Evolutionary conservation across 2,329 filamentous ascomycete genomes (phyloP).

Genomic region (Diaporthe caulivora): DNA sequence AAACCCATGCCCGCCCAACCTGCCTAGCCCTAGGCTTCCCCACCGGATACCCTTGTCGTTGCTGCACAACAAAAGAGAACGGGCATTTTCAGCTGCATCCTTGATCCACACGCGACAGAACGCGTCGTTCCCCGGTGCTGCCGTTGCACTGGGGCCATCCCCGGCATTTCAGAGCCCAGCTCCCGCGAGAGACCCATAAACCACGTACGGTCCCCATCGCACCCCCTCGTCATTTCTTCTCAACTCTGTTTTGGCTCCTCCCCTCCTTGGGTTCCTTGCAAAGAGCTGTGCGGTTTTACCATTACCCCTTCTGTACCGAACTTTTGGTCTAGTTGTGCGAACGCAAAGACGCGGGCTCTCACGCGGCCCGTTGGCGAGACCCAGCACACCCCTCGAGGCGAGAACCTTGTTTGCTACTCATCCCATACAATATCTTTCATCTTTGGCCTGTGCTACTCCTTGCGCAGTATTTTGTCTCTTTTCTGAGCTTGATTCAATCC

Average conservation of each 20-base stretch:
- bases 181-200: slow-evolving; percentile 29
- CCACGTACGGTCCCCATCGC: slow-evolving; percentile 27
- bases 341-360: slow-evolving; percentile 7
- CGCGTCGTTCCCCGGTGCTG: slow-evolving; percentile 26
- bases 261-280: slow-evolving; percentile 29
- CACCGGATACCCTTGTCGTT: slow-evolving; percentile 28
- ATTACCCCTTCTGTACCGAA: slow-evolving; percentile 3
- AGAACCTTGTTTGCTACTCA: slow-evolving; percentile 11
- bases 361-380: slow-evolving; percentile 14
- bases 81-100: slow-evolving; percentile 27
- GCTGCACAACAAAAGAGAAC: slow-evolving; percentile 19
- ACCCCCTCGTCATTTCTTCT: slow-evolving; percentile 34
- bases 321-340: slow-evolving; percentile 20
- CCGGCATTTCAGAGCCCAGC: slow-evolving; percentile 26
- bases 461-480: slow-evolving; percentile 6
- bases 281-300: slow-evolving; percentile 23
- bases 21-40: slow-evolving; percentile 27
- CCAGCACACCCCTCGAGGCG: slow-evolving; percentile 4
- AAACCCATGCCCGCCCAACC: slow-evolving; percentile 1
- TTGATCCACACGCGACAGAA: slow-evolving; percentile 33
- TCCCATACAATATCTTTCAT: slow-evolving; percentile 15
- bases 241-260: slow-evolving; percentile 27
- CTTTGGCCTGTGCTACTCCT: slow-evolving; percentile 1
- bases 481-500: slow-evolving; percentile 4
- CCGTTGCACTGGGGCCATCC: slow-evolving; percentile 18